Conservation (phyloP, 2,329 filamentous ascomycete genomes). For the Dryadomyces quercus-mongolicae region DNA sequence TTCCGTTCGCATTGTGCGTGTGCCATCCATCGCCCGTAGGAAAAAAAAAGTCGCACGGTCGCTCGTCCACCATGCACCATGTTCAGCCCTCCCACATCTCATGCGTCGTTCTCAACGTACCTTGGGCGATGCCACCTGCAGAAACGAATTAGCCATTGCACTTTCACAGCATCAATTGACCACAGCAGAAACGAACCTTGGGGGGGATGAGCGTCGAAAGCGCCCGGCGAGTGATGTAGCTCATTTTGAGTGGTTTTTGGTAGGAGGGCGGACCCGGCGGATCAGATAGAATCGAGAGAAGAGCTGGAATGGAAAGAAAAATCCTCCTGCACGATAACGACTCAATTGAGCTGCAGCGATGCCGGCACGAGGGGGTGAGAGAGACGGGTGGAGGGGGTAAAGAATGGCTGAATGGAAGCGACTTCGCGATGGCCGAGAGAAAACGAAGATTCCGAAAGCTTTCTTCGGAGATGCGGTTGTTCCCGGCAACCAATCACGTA, state of each 20-base stretch:
- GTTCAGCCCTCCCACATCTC: not conserved
- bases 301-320: constrained; percentile 12
- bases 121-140: constrained; percentile 68
- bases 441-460: constrained; percentile 12
- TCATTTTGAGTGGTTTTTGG: constrained; percentile 54
- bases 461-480: constrained; percentile 20
- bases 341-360: constrained; percentile 22
- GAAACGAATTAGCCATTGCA: not conserved
- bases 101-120: constrained; percentile 41
- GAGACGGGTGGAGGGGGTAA: not conserved
- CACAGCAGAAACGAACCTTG: constrained; percentile 57
- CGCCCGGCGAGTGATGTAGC: constrained; percentile 79
- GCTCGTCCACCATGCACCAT: constrained; percentile 4
- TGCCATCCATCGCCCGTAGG: too few relatives aligned
- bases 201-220: constrained; percentile 98
- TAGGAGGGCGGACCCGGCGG: constrained; percentile 13
- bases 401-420: not conserved
- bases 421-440: not conserved
- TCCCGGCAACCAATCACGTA: constrained; percentile 18
- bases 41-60: constrained; percentile 7
- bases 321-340: not conserved
- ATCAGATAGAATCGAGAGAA: constrained; percentile 11
- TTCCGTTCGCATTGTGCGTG: too few relatives aligned
- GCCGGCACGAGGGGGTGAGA: constrained; percentile 2
- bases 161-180: not conserved